Conservation (phyloP, 768 basidiomycete species). For the Phallus indusiatus region DNA sequence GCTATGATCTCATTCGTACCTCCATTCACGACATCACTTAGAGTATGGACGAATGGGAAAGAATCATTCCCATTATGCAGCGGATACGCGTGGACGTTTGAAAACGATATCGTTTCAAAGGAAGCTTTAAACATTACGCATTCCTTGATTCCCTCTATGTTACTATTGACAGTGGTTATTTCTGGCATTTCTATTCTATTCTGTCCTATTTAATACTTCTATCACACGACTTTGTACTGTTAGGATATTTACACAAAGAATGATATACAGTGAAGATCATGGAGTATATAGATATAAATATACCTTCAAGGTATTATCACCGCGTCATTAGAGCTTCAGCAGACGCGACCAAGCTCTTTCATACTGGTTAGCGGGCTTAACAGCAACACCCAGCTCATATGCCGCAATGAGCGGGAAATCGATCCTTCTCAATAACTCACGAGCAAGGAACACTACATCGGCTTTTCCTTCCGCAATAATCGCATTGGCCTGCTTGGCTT, state of each 20-base stretch:
- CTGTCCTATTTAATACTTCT: background rate
- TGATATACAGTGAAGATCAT: background rate
- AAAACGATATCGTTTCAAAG: background rate
- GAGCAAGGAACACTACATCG: constrained; percentile 58
- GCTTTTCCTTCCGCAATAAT: constrained; percentile 58
- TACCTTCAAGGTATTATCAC: too few relatives aligned
- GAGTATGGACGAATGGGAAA: constrained; percentile 97
- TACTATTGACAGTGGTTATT: background rate
- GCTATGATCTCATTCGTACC: background rate
- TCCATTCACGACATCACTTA: constrained; percentile 19
- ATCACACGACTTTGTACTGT: background rate
- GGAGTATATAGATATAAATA: too few relatives aligned
- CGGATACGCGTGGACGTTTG: constrained; percentile 90
- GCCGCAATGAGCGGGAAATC: constrained; percentile 60
- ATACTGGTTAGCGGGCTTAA: constrained; percentile 68
- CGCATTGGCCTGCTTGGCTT: constrained; percentile 49
- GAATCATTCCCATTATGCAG: constrained; percentile 87
- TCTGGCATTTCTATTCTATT: background rate
- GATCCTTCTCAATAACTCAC: constrained; percentile 57
- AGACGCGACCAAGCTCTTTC: constrained; percentile 45
- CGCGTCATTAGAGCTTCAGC: constrained; percentile 15
- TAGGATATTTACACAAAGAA: background rate
- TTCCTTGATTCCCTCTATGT: background rate
- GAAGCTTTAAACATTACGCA: background rate
- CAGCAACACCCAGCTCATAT: constrained; percentile 46